Evolutionary conservation across 768 basidiomycete species (phyloP).

Genomic region (Hysterangium stoloniferum): DNA sequence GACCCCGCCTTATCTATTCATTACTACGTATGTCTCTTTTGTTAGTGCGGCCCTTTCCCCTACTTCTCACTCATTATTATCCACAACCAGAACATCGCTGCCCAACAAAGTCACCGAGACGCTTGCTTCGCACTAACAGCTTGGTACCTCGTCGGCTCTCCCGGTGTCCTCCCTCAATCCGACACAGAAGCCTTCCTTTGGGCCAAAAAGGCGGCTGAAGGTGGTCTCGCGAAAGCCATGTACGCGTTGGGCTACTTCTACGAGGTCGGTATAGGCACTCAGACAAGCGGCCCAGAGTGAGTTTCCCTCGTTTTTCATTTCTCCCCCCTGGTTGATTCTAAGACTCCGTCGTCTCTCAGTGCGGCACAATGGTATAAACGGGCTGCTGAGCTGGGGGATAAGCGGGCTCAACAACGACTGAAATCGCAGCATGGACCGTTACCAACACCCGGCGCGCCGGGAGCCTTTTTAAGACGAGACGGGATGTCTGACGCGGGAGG

Average conservation of each 20-base stretch:
- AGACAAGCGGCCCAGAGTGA: slow-evolving; percentile 57
- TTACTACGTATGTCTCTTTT: slow-evolving; percentile 75
- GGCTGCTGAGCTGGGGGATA: slow-evolving; percentile 89
- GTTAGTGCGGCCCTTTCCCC: not conserved
- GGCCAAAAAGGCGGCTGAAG: slow-evolving; percentile 93
- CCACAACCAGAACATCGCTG: slow-evolving; percentile 79
- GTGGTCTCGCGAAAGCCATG: slow-evolving; percentile 89
- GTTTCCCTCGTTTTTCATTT: slow-evolving; percentile 23
- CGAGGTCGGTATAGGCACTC: slow-evolving; percentile 88
- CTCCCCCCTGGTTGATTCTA: slow-evolving; percentile 7
- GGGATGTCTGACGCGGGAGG: slow-evolving; percentile 32
- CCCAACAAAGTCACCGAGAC: slow-evolving; percentile 93
- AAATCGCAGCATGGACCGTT: slow-evolving; percentile 48
- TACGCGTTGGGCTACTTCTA: slow-evolving; percentile 97
- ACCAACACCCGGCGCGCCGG: slow-evolving; percentile 51
- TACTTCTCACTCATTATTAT: not conserved
- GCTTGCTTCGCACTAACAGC: slow-evolving; percentile 97
- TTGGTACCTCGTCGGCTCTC: slow-evolving; percentile 98
- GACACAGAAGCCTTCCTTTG: slow-evolving; percentile 98
- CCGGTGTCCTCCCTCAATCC: slow-evolving; percentile 94
- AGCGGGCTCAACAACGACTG: slow-evolving; percentile 82
- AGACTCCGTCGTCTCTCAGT: slow-evolving; percentile 30
- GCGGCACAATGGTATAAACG: slow-evolving; percentile 79
- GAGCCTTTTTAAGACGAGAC: slow-evolving; percentile 53
- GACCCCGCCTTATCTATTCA: slow-evolving; percentile 97